phyloP scores from a whole-genome alignment of 2,329 filamentous ascomycete species.

The Sporothrix mexicana region DNA sequence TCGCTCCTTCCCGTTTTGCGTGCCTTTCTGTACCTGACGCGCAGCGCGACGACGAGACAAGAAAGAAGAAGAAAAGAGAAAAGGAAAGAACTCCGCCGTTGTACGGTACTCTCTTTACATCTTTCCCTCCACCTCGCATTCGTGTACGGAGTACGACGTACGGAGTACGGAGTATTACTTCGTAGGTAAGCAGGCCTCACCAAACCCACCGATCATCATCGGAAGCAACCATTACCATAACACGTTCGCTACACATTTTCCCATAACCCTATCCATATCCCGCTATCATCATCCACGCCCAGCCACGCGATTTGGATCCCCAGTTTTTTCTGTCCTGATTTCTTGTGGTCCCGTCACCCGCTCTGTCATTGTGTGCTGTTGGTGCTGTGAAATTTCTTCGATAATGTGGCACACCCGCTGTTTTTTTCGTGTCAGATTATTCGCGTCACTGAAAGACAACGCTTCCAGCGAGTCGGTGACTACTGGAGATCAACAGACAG shows the following conservation, averaged over 20 bases:
- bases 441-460: background rate
- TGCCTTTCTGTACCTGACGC: background rate
- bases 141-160: too few relatives aligned
- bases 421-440: background rate
- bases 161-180: too few relatives aligned
- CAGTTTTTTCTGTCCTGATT: background rate
- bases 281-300: conserved; percentile 19
- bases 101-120: background rate
- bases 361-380: background rate
- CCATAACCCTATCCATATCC: too few relatives aligned
- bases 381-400: conserved; percentile 26
- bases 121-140: background rate
- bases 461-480: background rate
- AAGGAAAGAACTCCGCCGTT: conserved; percentile 16
- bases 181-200: background rate
- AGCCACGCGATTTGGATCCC: conserved; percentile 34
- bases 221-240: background rate
- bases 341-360: background rate
- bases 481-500: background rate
- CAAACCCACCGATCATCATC: conserved; percentile 10
- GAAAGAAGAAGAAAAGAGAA: background rate
- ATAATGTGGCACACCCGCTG: conserved; percentile 6
- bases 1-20: background rate
- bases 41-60: background rate
- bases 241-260: background rate